A percentile compares a stretch with the other conserved stretches of the same genome.
These are phyloP conservation scores for Trypanosoma lewisi DNA, from an alignment of 208 protist genomes.

Conservation along the genomic window DNA sequence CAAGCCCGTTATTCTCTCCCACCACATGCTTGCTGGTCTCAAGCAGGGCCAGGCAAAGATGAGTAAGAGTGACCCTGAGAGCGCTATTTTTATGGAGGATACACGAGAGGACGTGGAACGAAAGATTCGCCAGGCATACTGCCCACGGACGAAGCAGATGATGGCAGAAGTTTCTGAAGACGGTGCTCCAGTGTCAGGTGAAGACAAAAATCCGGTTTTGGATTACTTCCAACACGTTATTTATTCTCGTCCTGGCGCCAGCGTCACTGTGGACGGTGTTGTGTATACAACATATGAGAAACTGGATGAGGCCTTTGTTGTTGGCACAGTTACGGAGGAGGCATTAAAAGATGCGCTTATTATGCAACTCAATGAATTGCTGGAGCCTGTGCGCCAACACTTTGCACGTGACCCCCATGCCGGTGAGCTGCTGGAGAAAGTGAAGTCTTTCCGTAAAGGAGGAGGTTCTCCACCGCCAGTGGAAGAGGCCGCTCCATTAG, in stretches of 20 bases:
- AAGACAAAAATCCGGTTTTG: conserved; percentile 94
- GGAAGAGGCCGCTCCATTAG: conserved; percentile 1
- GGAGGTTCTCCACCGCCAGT: conserved; percentile 16
- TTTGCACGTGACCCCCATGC: conserved; percentile 87
- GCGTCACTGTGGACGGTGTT: conserved; percentile 41
- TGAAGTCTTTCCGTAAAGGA: conserved; percentile 80
- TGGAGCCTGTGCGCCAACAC: conserved; percentile 95
- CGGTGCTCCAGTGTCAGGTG: conserved; percentile 52
- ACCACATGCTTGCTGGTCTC: conserved; percentile 97
- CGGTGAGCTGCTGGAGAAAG: conserved; percentile 78
- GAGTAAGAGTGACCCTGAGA: conserved; percentile 98
- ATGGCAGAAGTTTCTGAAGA: conserved; percentile 57
- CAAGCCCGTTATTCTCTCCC: conserved; percentile 98
- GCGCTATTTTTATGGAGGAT: conserved; percentile 99
- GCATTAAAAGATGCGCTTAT: conserved; percentile 86
- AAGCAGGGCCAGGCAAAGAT: conserved; percentile 97
- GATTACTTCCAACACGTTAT: conserved; percentile 95
- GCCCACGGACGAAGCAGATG: conserved; percentile 73
- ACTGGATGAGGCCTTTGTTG: conserved; percentile 79
- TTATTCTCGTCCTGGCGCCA: conserved; percentile 60
- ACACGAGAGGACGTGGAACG: conserved; percentile 91
- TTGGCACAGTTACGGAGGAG: conserved; percentile 57
- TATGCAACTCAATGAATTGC: conserved; percentile 82
- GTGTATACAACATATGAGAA: conserved; percentile 76
- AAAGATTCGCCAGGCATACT: conserved; percentile 96